Conservation (phyloP, 768 basidiomycete species). For the Xerocomus brunneocitrinus region DNA sequence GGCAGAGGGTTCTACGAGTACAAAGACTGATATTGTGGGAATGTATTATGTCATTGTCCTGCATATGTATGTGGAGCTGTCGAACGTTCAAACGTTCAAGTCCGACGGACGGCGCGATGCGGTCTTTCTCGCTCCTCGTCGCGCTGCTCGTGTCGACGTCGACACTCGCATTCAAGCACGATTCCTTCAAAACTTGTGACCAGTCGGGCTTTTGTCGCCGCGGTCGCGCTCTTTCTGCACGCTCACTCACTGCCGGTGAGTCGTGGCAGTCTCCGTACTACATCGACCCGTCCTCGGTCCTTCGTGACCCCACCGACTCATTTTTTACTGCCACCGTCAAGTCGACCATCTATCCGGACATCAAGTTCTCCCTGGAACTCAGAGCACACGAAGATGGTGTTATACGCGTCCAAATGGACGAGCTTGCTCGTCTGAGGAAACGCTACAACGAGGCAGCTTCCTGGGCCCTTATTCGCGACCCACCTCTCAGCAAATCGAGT, state of each 20-base stretch:
- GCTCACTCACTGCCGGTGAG: slow-evolving; percentile 53
- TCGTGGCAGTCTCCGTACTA: slow-evolving; percentile 88
- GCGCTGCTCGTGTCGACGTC: slow-evolving; percentile 29
- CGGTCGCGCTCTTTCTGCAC: slow-evolving; percentile 76
- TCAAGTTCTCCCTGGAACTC: slow-evolving; percentile 78
- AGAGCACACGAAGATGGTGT: slow-evolving; percentile 86
- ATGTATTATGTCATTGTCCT: slow-evolving; percentile 3
- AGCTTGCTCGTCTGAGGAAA: slow-evolving; percentile 70
- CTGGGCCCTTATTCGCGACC: slow-evolving; percentile 82
- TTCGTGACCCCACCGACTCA: slow-evolving; percentile 47
- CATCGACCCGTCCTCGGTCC: slow-evolving; percentile 54
- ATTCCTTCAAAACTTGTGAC: slow-evolving; percentile 93
- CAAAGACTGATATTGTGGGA: slow-evolving; percentile 22
- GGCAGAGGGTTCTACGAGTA: slow-evolving; percentile 97
- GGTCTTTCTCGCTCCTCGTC: slow-evolving; percentile 27
- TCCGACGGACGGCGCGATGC: slow-evolving; percentile 9
- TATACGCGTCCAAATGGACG: slow-evolving; percentile 90
- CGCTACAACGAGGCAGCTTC: slow-evolving; percentile 89
- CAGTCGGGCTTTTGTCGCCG: slow-evolving; percentile 94
- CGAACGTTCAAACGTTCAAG: not conserved
- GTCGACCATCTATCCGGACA: slow-evolving; percentile 77
- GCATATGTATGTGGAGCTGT: not conserved
- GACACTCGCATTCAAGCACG: slow-evolving; percentile 59
- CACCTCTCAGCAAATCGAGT: slow-evolving; percentile 44
- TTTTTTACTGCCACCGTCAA: slow-evolving; percentile 71